phyloP scores from a whole-genome alignment of 2,329 filamentous ascomycete genomes.

The Microdochium trichocladiopsis region DNA sequence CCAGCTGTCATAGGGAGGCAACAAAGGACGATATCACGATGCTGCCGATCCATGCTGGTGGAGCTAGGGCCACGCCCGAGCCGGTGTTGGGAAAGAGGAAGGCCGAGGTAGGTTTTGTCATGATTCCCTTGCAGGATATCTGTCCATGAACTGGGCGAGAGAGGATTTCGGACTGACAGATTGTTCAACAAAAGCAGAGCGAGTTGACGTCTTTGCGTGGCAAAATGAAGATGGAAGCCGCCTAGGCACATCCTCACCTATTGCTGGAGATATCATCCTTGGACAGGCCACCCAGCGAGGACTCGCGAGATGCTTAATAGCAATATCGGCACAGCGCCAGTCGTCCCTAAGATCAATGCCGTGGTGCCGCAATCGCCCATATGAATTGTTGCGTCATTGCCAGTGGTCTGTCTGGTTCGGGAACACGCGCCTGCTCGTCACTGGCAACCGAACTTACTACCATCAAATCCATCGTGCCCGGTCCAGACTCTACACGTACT shows the following conservation, averaged over 20 bases:
- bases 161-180: neutral
- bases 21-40: constrained; percentile 51
- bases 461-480: too few species aligned
- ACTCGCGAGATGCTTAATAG: too few species aligned
- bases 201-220: constrained; percentile 16
- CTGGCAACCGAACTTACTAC: too few species aligned
- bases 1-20: constrained; percentile 80
- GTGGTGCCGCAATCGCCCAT: neutral
- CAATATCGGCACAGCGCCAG: too few species aligned
- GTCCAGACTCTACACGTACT: too few species aligned
- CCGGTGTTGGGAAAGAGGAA: constrained; percentile 68
- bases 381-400: neutral
- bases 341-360: neutral
- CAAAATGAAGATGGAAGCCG: constrained; percentile 7
- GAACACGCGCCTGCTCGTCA: too few species aligned
- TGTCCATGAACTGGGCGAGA: too few species aligned
- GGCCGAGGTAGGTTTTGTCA: constrained; percentile 48
- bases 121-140: neutral
- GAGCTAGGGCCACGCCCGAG: constrained; percentile 50
- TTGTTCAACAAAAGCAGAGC: constrained; percentile 17
- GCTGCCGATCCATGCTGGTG: constrained; percentile 12
- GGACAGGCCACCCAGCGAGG: too few species aligned
- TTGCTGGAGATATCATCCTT: neutral
- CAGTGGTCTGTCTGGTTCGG: too few species aligned
- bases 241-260: neutral